Percentiles rank a stretch among this genome's conserved stretches.
These are phyloP conservation scores for Chytriomyces hyalinus DNA, from an alignment of 192 early-diverging fungal species.

Conservation along the genomic window DNA sequence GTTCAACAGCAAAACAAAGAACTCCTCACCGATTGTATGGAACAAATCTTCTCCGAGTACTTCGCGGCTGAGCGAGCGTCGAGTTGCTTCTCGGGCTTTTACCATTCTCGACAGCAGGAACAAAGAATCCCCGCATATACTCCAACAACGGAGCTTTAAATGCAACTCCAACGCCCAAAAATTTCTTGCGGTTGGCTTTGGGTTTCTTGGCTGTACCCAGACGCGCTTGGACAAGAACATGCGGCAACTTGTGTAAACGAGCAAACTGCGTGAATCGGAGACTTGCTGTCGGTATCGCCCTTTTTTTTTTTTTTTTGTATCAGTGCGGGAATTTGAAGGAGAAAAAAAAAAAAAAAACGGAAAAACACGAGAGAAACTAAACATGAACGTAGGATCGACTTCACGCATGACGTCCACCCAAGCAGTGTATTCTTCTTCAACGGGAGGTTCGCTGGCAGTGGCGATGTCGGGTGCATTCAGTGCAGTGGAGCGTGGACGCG, in stretches of 20 bases:
- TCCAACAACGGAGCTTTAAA: neutral
- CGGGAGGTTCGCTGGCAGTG: neutral
- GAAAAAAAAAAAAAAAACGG: no score
- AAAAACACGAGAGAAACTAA: no score
- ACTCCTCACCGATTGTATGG: neutral
- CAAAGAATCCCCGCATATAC: neutral
- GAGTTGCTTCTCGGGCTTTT: no score
- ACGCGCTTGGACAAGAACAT: neutral
- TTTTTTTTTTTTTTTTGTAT: no score
- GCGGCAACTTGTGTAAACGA: neutral
- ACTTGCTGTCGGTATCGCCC: neutral
- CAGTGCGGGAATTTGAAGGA: no score
- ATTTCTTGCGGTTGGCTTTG: no score
- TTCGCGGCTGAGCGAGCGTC: neutral
- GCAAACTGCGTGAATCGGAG: neutral
- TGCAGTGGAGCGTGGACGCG: no score
- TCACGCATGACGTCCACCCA: neutral
- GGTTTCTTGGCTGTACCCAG: neutral
- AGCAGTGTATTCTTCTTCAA: neutral
- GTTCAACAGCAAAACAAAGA: no score
- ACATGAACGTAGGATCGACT: neutral
- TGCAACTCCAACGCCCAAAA: neutral
- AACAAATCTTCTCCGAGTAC: neutral
- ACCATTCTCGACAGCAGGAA: neutral
- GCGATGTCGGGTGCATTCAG: no score